Evolutionary conservation across 345 rosid genomes (phyloP), one percentile per base, ranked within the genome.

Genomic region (Zanthoxylum bungeanum): DNA sequence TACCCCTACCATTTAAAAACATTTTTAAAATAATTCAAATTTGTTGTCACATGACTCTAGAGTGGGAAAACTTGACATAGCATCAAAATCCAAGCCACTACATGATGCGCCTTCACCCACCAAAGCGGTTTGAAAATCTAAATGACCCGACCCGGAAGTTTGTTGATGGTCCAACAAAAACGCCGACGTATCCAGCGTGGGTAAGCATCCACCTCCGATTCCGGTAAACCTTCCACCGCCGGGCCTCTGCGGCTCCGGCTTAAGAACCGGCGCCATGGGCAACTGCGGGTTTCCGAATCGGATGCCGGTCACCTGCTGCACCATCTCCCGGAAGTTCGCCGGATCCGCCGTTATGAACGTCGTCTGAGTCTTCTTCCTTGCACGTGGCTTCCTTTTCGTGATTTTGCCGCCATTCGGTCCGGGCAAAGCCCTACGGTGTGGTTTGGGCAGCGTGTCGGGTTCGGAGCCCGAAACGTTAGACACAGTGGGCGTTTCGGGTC

Each of bases 291-390:
- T 74, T 4, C 69, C 51, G 70, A 78, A 81, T 74, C 83, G 74
- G 14, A 80, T 85, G 1, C 97, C 97, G 7, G 97, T 92, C 9
- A 92, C 89, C 83, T 89, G 96, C 74, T 92, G 97, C 80, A 92
- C 97, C 93, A 89, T 85, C 86, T 88, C 88, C 24, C 97, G 77
- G 70, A 91, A 91, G 46, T 89, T 86, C 0, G 91, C 90, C 58
- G 91, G 93, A 80, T 91, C 97, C 68, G 95, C 89, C 4, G 85
- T 75, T 52, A 91, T 88, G 65, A 88, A 91, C 28, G 97, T 91
- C 1, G 95, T 91, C 70, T 81, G 90, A 21, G 90, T 82, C 57
- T 83, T 73, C 62, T 88, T 91, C 46, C 89, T 72, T 19, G 88
- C 77, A 0, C 97, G 89, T 1, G 90, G 71, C 64, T 88, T 85